A percentile compares a stretch with the other conserved stretches of the same genome.
These are phyloP conservation scores for Curvularia sp. DNA, from an alignment of 2,329 filamentous ascomycete species.

Conservation along the genomic window DNA sequence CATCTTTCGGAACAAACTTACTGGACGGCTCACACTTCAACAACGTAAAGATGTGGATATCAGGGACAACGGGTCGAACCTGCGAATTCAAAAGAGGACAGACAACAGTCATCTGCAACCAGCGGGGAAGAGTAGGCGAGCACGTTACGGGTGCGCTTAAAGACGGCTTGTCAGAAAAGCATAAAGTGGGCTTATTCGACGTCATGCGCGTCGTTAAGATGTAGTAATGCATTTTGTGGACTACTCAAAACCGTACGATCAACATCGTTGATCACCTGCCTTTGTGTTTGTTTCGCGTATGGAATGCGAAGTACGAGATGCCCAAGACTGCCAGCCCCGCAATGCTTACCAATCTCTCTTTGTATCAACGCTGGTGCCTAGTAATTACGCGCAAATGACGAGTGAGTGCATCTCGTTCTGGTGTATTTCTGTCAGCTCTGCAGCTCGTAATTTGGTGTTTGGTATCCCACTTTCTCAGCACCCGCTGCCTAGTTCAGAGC, in stretches of 20 bases:
- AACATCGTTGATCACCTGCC: neutral
- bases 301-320: conserved; percentile 10
- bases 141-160: conserved; percentile 34
- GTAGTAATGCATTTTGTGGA: conserved; percentile 5
- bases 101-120: conserved; percentile 53
- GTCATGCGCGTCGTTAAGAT: conserved; percentile 35
- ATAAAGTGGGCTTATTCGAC: conserved; percentile 37
- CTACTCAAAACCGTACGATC: neutral
- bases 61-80: conserved; percentile 56
- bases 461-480: neutral
- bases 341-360: conserved; percentile 23
- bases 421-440: neutral
- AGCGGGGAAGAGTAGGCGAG: conserved; percentile 51
- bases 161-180: conserved; percentile 38
- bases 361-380: neutral
- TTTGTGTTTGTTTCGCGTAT: neutral
- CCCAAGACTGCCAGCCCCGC: conserved; percentile 20
- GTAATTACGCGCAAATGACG: neutral
- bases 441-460: neutral
- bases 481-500: neutral
- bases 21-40: conserved; percentile 30
- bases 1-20: conserved; percentile 63
- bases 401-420: neutral
- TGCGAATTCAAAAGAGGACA: conserved; percentile 50
- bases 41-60: conserved; percentile 52